Percentiles rank a stretch among this genome's conserved stretches.
These are phyloP conservation scores for Penicillium expansum DNA, from an alignment of 2,329 filamentous ascomycete species.

Conservation along the genomic window DNA sequence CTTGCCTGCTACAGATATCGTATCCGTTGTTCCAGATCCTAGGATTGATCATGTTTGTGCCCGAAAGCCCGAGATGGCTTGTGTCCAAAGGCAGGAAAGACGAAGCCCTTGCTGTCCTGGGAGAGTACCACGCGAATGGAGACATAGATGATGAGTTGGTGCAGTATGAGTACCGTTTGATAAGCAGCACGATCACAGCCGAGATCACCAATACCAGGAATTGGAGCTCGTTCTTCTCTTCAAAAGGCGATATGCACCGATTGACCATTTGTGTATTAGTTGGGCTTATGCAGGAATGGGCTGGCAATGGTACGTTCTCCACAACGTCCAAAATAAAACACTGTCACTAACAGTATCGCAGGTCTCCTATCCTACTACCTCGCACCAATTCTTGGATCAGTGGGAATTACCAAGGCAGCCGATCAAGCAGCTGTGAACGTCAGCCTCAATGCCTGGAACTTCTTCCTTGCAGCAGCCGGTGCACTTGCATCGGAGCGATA, in stretches of 20 bases:
- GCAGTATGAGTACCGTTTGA: conserved; percentile 21
- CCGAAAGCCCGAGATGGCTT: conserved; percentile 64
- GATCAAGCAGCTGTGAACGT: conserved; percentile 29
- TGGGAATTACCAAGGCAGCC: conserved; percentile 28
- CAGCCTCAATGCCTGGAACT: conserved; percentile 24
- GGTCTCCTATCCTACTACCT: conserved; percentile 38
- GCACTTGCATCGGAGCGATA: conserved; percentile 24
- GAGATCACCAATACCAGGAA: conserved; percentile 11
- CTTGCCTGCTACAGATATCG: conserved; percentile 53
- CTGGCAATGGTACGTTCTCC: conserved; percentile 18
- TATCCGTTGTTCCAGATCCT: conserved; percentile 49
- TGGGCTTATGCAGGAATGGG: conserved; percentile 24
- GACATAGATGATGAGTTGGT: conserved; percentile 29
- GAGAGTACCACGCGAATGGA: conserved; percentile 58
- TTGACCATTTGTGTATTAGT: conserved; percentile 18
- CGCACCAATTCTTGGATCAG: conserved; percentile 35
- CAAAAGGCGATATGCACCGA: conserved; percentile 16
- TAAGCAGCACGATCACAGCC: conserved; percentile 17
- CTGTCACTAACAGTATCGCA: conserved; percentile 1
- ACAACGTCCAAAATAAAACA: too few relatives aligned
- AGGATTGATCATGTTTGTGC: conserved; percentile 51
- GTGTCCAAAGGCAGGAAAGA: conserved; percentile 57
- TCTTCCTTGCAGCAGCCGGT: conserved; percentile 20
- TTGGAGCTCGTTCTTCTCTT: conserved; percentile 20
- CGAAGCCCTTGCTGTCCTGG: conserved; percentile 55